Conservation (phyloP, 1,284 basidiomycete genomes). For the Fomitopsis palustris region DNA sequence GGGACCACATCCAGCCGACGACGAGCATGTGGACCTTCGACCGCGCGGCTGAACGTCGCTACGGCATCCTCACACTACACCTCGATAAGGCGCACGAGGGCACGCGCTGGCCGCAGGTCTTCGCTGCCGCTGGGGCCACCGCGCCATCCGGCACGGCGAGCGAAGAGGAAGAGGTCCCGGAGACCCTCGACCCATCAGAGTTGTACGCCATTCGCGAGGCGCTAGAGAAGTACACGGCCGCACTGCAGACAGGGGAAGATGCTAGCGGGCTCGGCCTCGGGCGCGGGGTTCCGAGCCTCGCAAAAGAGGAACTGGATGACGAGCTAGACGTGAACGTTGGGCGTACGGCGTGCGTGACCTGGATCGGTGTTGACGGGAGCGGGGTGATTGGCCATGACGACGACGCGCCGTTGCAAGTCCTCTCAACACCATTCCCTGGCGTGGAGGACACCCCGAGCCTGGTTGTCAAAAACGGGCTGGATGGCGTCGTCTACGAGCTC, state of each 20-base stretch:
- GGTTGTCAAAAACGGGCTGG: conserved; percentile 77
- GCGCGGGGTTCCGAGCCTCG: conserved; percentile 67
- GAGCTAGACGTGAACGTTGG: conserved; percentile 76
- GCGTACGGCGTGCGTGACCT: conserved; percentile 53
- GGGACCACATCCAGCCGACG: conserved; percentile 70
- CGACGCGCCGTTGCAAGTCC: conserved; percentile 45
- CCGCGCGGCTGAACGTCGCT: conserved; percentile 59
- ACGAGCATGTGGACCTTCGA: conserved; percentile 90
- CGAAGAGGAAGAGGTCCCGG: conserved; percentile 75
- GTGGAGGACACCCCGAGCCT: conserved; percentile 38
- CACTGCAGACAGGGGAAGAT: conserved; percentile 54
- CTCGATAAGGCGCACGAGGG: conserved; percentile 80
- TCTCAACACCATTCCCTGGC: conserved; percentile 64
- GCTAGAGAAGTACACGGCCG: conserved; percentile 80
- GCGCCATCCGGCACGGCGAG: conserved; percentile 19
- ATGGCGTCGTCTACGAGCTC: conserved; percentile 73
- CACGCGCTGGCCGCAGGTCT: conserved; percentile 84
- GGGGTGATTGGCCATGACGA: conserved; percentile 37
- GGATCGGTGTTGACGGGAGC: conserved; percentile 54
- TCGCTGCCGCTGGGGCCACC: conserved; percentile 44
- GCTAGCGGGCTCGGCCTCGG: conserved; percentile 56
- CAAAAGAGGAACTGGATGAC: conserved; percentile 81
- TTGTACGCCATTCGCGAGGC: conserved; percentile 76
- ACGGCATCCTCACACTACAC: conserved; percentile 76
- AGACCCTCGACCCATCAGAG: conserved; percentile 85